These are phyloP conservation scores for Neurospora africana DNA, from an alignment of 495 filamentous ascomycete species.

Conservation along the genomic window DNA sequence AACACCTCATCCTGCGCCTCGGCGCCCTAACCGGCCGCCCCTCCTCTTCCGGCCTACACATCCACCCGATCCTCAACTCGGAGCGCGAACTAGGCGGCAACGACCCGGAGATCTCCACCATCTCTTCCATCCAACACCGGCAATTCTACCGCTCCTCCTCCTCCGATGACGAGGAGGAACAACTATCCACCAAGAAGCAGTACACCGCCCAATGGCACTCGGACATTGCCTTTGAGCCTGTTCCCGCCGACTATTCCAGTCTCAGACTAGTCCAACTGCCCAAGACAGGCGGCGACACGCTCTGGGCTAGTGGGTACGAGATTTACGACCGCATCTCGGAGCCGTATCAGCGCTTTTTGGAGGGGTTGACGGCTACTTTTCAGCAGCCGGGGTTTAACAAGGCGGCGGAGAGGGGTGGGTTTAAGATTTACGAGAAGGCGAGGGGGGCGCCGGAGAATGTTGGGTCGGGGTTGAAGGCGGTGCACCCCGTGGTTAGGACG, in stretches of 20 bases:
- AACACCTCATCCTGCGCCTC: constrained; percentile 51
- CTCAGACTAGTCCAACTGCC: constrained; percentile 50
- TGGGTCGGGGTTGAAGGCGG: constrained; percentile 46
- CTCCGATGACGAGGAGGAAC: background rate
- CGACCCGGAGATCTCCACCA: constrained; percentile 65
- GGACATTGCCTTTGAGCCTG: constrained; percentile 57
- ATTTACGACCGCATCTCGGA: constrained; percentile 60
- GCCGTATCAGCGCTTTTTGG: constrained; percentile 57
- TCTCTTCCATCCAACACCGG: constrained; percentile 48
- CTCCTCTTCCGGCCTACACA: constrained; percentile 50
- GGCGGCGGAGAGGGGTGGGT: constrained; percentile 40
- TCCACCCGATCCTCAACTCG: constrained; percentile 58
- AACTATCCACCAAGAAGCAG: constrained; percentile 24
- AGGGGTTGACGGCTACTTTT: constrained; percentile 55
- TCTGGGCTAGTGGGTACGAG: constrained; percentile 66
- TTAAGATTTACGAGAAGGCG: constrained; percentile 44
- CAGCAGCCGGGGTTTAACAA: constrained; percentile 47
- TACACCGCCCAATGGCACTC: constrained; percentile 46
- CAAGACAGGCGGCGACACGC: constrained; percentile 46
- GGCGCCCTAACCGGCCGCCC: constrained; percentile 57
- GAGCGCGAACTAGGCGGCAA: constrained; percentile 46
- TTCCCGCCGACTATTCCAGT: constrained; percentile 53
- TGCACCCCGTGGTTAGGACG: constrained; percentile 62
- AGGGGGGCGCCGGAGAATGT: constrained; percentile 57
- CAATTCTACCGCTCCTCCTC: constrained; percentile 33